Base-by-base conservation (phyloP, 768 basidiomycete species). In the Vararia minispora region DNA sequence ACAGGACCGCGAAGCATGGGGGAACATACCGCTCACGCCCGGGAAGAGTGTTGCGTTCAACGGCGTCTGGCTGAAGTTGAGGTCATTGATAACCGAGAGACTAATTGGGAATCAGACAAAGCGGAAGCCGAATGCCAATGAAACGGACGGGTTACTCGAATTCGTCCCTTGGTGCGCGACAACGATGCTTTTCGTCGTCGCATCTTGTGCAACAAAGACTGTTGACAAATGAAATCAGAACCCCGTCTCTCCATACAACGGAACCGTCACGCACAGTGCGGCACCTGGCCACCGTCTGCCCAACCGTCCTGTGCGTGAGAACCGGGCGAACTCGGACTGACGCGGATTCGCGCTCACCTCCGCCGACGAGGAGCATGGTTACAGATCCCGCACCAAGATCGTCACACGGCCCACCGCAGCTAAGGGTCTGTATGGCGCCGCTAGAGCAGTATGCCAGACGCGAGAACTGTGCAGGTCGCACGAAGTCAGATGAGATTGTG, bases 161-260 rank as follows among this genome's bases (percentile, higher is more conserved):
- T 64, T 49, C 9, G 65, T 66, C 13, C 65, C 66, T 37, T 66
- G 53, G 39, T 68, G 65, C 14, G 64, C 62, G 11, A 68, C 61
- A 23, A 65, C 58, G 39, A 68, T 52, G 18, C 52, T 56, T 21
- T 60, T 39, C 6, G 49, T 49, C 3, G 49, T 39, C 5, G 49
- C 51, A 39, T 65, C 60, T 46, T 61, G 56, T 1, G 62, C 65
- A 30, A 67, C 54, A 40, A 55, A 64, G 41, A 57, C 61, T 62
- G 35, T 32, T 30, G 27, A 17, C 8, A 24, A n/a, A 17, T 34
- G 13, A 31, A 23, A 18, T 35, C 18, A n/a, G n/a, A 39, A 27
- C 10, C 21, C n/a, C 20, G 21, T 18, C 39, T 33, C n/a, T 10
- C 7, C 14, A 23, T 10, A 7, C 9, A 31, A 16, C 8, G 10